These are phyloP conservation scores for Zymoseptoria passerinii DNA, from an alignment of 2,329 filamentous ascomycete species.

Conservation along the genomic window DNA sequence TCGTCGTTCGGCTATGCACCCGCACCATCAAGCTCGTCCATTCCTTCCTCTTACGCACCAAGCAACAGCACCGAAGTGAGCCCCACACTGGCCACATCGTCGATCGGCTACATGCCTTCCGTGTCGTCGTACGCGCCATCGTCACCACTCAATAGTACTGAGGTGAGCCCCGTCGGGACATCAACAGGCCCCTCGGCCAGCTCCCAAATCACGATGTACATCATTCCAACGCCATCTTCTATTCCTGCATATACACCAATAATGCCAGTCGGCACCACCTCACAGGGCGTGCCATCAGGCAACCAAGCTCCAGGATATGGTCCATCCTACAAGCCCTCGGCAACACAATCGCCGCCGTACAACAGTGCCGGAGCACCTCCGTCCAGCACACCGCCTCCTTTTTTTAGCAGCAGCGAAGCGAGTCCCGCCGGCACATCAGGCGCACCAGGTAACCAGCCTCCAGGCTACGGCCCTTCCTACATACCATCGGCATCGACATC, in stretches of 20 bases:
- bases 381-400: background rate
- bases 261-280: background rate
- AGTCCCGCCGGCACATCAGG: background rate
- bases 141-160: background rate
- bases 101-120: background rate
- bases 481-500: too few species aligned
- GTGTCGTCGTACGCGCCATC: background rate
- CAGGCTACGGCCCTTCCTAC: background rate
- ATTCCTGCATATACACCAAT: background rate
- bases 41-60: background rate
- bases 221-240: background rate
- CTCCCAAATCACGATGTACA: background rate
- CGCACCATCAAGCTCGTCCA: background rate
- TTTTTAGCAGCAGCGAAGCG: background rate
- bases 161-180: background rate
- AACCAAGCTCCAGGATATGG: too few species aligned
- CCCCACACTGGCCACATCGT: background rate
- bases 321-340: too few species aligned
- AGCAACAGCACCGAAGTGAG: conserved; percentile 1
- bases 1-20: background rate
- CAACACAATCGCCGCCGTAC: background rate
- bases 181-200: background rate
- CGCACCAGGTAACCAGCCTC: too few species aligned
- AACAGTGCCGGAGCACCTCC: background rate
- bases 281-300: background rate